A percentile compares a stretch with the other conserved stretches of the same genome.
phyloP scores from a whole-genome alignment of 371 early-diverging fungal species.

The Lichtheimia ornata region DNA sequence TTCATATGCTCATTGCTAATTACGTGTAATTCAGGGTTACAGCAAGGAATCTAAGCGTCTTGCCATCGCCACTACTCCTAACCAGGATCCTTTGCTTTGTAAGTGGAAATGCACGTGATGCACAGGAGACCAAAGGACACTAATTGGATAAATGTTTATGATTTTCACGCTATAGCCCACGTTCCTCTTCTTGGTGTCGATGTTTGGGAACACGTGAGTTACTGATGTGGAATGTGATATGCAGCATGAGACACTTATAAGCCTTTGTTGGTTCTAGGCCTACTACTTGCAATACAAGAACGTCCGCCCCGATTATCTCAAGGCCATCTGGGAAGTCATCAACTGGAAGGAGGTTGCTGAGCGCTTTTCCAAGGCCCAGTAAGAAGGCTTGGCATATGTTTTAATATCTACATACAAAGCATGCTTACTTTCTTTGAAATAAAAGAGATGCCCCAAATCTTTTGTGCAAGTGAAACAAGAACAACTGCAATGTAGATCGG shows the following conservation, averaged over 20 bases:
- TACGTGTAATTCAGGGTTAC: slow-evolving; percentile 60
- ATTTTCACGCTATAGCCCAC: slow-evolving; percentile 37
- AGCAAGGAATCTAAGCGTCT: slow-evolving; percentile 78
- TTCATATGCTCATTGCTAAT: background rate
- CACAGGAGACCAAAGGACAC: background rate
- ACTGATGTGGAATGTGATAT: no score
- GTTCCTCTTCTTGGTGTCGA: slow-evolving; percentile 94
- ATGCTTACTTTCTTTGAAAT: background rate
- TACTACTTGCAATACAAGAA: slow-evolving; percentile 99
- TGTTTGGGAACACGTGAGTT: slow-evolving; percentile 95
- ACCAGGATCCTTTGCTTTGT: slow-evolving; percentile 91
- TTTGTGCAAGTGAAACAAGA: background rate
- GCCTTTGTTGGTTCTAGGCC: slow-evolving; percentile 48
- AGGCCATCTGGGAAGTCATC: slow-evolving; percentile 94
- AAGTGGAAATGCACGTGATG: slow-evolving; percentile 15
- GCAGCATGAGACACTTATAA: no score
- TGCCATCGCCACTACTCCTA: slow-evolving; percentile 88
- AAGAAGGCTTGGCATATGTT: slow-evolving; percentile 1
- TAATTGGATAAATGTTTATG: slow-evolving; percentile 1
- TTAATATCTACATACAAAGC: background rate
- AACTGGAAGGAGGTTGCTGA: slow-evolving; percentile 96
- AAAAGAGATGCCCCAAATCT: background rate
- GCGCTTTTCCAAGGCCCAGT: slow-evolving; percentile 73
- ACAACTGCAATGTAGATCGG: background rate
- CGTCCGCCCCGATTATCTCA: slow-evolving; percentile 93